A percentile compares a stretch with the other conserved stretches of the same genome.
Evolutionary conservation across 306 rosid genomes (phyloP).

Genomic region (Malus sylvestris): DNA sequence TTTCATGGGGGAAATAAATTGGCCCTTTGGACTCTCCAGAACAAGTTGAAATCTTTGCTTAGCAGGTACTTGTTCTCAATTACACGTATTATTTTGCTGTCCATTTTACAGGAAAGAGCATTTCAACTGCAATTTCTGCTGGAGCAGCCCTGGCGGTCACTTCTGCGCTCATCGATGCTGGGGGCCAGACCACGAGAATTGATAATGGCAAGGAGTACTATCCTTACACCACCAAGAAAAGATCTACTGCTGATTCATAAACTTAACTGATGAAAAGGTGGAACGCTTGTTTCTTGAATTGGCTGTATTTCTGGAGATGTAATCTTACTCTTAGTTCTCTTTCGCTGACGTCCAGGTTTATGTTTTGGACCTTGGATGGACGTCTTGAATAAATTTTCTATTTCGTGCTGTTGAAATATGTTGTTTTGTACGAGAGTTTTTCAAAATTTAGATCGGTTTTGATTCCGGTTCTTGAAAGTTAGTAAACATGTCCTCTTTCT

Average conservation of each 20-base stretch:
- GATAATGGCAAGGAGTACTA: slow-evolving; percentile 82
- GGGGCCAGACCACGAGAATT: slow-evolving; percentile 69
- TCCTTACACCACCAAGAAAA: slow-evolving; percentile 86
- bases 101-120: slow-evolving; percentile 66
- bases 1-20: neutral
- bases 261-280: slow-evolving; percentile 28
- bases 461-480: neutral
- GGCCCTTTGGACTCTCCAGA: neutral
- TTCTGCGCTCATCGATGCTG: slow-evolving; percentile 63
- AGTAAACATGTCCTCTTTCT: neutral
- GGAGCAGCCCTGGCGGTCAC: slow-evolving; percentile 87
- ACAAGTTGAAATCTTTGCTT: neutral
- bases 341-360: slow-evolving; percentile 19
- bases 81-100: slow-evolving; percentile 7
- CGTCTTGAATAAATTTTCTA: slow-evolving; percentile 34
- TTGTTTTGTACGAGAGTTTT: neutral
- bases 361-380: slow-evolving; percentile 30
- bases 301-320: slow-evolving; percentile 30
- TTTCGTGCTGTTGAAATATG: neutral
- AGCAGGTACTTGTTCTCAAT: neutral
- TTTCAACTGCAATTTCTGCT: slow-evolving; percentile 77
- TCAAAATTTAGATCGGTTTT: neutral
- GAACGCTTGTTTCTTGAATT: slow-evolving; percentile 34
- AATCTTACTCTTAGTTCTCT: slow-evolving; percentile 25
- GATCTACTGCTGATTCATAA: slow-evolving; percentile 42